phyloP scores from a whole-genome alignment of 257 asterid genomes.

The Buddleja alternifolia region DNA sequence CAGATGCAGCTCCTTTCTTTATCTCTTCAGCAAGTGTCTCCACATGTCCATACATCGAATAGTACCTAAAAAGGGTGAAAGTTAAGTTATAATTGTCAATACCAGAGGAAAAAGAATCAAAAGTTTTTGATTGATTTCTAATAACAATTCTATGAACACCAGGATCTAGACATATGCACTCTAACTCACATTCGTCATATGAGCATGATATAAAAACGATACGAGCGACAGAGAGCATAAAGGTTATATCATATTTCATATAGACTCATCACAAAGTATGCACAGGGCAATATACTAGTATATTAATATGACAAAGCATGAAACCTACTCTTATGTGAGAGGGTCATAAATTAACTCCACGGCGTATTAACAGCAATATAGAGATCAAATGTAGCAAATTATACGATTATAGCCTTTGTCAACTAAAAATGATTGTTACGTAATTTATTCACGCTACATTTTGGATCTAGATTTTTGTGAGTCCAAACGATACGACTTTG shows the following conservation, averaged over 20 bases:
- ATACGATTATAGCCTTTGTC: neutral
- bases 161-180: neutral
- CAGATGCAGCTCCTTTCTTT: slow-evolving; percentile 69
- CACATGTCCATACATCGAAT: slow-evolving; percentile 81
- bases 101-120: neutral
- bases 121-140: neutral
- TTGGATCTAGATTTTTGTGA: too few species aligned
- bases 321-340: too few species aligned
- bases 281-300: too few species aligned
- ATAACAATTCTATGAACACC: neutral
- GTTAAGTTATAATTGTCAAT: neutral
- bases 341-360: too few species aligned
- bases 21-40: slow-evolving; percentile 82
- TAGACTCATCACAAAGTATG: too few species aligned
- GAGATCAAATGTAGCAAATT: neutral
- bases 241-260: neutral
- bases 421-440: neutral
- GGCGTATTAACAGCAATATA: neutral
- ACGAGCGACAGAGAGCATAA: neutral
- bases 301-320: neutral
- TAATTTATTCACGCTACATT: neutral
- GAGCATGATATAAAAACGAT: neutral
- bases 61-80: slow-evolving; percentile 45
- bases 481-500: too few species aligned
- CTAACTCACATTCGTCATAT: neutral